These are phyloP conservation scores for Syzygium syzygioides DNA, from an alignment of 441 rosid genomes.

Conservation along the genomic window DNA sequence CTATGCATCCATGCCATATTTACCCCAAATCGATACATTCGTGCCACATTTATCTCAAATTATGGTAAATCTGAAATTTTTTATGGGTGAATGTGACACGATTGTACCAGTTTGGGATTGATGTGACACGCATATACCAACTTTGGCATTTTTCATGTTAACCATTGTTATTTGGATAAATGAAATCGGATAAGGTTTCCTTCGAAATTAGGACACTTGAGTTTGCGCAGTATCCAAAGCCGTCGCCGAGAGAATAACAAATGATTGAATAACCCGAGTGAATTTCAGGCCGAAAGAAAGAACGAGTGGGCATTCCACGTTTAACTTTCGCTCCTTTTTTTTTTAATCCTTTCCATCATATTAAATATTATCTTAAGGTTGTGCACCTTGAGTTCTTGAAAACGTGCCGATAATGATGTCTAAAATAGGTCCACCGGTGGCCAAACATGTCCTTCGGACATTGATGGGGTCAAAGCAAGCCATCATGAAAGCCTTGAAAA, in stretches of 20 bases:
- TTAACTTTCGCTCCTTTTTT: not conserved
- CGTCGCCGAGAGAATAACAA: accelerated
- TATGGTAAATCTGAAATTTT: no score
- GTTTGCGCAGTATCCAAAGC: not conserved
- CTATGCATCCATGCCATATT: no score
- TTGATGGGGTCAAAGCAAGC: not conserved
- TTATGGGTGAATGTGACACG: no score
- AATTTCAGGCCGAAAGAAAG: not conserved
- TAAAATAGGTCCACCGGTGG: not conserved
- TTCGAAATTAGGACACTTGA: not conserved
- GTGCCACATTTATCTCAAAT: no score
- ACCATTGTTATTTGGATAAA: not conserved
- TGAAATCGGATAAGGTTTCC: not conserved
- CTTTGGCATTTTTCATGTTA: no score
- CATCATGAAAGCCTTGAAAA: not conserved
- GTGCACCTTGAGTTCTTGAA: not conserved
- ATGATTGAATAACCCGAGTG: not conserved
- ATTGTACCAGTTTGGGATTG: no score
- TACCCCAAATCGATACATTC: no score
- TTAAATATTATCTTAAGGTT: not conserved
- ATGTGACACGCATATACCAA: no score
- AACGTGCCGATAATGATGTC: not conserved
- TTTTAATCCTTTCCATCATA: not conserved
- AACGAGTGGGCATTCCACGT: not conserved
- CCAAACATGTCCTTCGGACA: not conserved